Conservation (phyloP, 2,329 filamentous ascomycete species). For the Xylariaceae sp. region DNA sequence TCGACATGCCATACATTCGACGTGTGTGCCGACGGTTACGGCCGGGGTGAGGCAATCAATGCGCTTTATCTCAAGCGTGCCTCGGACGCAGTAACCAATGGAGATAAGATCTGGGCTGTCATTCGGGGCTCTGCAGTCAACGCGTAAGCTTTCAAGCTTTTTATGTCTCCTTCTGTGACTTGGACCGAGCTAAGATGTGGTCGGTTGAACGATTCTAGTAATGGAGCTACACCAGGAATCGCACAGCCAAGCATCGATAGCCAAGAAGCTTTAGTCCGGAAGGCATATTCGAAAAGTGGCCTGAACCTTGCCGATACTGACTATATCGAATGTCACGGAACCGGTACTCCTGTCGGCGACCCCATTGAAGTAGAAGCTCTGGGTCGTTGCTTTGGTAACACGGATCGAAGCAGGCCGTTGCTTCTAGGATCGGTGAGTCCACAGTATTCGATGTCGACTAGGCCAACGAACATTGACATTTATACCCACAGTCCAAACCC, state of each 20-base stretch:
- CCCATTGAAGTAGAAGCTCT: slow-evolving; percentile 27
- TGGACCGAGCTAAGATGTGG: not conserved
- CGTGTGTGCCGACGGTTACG: slow-evolving; percentile 48
- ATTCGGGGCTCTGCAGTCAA: slow-evolving; percentile 20
- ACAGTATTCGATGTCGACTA: not conserved
- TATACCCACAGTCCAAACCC: slow-evolving; percentile 8
- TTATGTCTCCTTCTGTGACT: not conserved
- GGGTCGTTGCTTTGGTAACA: not conserved
- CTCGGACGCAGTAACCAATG: slow-evolving; percentile 35
- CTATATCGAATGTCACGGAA: slow-evolving; percentile 20
- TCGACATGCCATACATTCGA: slow-evolving; percentile 41
- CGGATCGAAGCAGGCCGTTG: slow-evolving; percentile 1
- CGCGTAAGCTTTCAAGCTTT: slow-evolving; percentile 5
- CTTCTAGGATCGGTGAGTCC: slow-evolving; percentile 14
- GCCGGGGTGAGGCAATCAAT: slow-evolving; percentile 47
- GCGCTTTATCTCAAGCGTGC: slow-evolving; percentile 44
- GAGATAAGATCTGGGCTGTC: slow-evolving; percentile 14
- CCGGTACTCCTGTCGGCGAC: slow-evolving; percentile 24
- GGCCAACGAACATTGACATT: not conserved
- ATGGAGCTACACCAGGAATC: slow-evolving; percentile 45
- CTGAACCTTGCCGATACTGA: slow-evolving; percentile 23
- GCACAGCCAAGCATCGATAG: slow-evolving; percentile 38
- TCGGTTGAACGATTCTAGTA: slow-evolving; percentile 19
- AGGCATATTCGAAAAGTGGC: slow-evolving; percentile 34
- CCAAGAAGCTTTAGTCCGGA: slow-evolving; percentile 37